phyloP scores from a whole-genome alignment of 2,329 filamentous ascomycete species.

The Fusarium sarcochroum region DNA sequence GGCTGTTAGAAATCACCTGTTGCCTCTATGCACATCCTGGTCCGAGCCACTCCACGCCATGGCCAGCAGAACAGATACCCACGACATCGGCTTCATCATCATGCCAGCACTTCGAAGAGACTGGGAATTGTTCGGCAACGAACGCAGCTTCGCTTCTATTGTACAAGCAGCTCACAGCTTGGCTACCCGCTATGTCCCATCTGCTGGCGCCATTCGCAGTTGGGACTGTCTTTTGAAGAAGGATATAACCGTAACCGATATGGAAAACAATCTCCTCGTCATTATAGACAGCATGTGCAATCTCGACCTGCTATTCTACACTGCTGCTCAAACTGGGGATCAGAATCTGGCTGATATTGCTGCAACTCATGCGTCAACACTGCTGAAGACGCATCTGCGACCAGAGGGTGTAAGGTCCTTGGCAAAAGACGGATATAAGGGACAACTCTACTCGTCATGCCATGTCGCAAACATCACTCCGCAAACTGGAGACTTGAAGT shows the following conservation, averaged over 20 bases:
- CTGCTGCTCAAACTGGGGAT: constrained; percentile 48
- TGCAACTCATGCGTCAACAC: constrained; percentile 56
- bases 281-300: constrained; percentile 62
- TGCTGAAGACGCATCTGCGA: constrained; percentile 57
- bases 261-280: constrained; percentile 52
- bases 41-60: constrained; percentile 48
- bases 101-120: constrained; percentile 62
- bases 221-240: constrained; percentile 60
- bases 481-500: constrained; percentile 13
- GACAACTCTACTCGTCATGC: constrained; percentile 25
- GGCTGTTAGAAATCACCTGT: not conserved
- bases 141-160: constrained; percentile 57
- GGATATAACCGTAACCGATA: constrained; percentile 36
- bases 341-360: constrained; percentile 53
- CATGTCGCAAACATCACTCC: constrained; percentile 62
- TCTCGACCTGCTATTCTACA: constrained; percentile 57
- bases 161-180: constrained; percentile 61
- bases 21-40: constrained; percentile 25
- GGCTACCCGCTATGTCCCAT: constrained; percentile 58
- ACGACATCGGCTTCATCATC: constrained; percentile 69
- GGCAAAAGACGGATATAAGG: constrained; percentile 25
- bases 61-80: constrained; percentile 62
- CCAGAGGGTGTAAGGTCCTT: constrained; percentile 38
- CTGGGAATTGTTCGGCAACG: constrained; percentile 61
- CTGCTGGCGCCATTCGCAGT: constrained; percentile 61